A percentile compares a stretch with the other conserved stretches of the same genome.
These are phyloP conservation scores for Plasmodium yoelii DNA, from an alignment of 169 alveolate species.

Conservation along the genomic window DNA sequence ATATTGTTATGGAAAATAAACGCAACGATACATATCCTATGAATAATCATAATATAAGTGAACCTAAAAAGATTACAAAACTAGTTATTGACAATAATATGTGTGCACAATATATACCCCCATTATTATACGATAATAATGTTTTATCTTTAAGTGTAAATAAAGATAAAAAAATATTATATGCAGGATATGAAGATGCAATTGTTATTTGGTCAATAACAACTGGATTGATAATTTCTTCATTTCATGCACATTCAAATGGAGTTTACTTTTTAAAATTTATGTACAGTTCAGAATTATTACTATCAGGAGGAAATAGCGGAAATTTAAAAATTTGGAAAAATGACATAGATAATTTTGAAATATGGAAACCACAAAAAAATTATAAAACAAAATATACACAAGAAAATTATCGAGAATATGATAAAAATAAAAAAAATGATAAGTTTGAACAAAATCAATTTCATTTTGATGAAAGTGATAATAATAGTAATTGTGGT, in stretches of 20 bases:
- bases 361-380: constrained; percentile 68
- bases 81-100: constrained; percentile 54
- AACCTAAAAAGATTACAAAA: constrained; percentile 10
- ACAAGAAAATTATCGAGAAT: background rate
- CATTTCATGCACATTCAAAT: constrained; percentile 76
- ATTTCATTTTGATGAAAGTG: constrained; percentile 59
- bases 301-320: constrained; percentile 68
- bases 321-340: constrained; percentile 74
- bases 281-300: constrained; percentile 46
- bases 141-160: constrained; percentile 49
- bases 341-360: constrained; percentile 59
- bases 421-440: background rate
- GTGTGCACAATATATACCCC: constrained; percentile 66
- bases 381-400: constrained; percentile 17
- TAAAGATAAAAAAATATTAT: constrained; percentile 55
- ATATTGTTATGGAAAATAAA: background rate
- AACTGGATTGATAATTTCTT: constrained; percentile 45
- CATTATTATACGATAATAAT: constrained; percentile 41
- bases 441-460: background rate
- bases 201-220: constrained; percentile 63
- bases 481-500: constrained; percentile 15
- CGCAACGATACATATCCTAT: background rate
- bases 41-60: background rate
- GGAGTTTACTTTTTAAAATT: constrained; percentile 62
- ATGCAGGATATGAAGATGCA: constrained; percentile 76